These are phyloP conservation scores for Schizophyllum commune DNA, from an alignment of 1,284 basidiomycete species.

Conservation along the genomic window DNA sequence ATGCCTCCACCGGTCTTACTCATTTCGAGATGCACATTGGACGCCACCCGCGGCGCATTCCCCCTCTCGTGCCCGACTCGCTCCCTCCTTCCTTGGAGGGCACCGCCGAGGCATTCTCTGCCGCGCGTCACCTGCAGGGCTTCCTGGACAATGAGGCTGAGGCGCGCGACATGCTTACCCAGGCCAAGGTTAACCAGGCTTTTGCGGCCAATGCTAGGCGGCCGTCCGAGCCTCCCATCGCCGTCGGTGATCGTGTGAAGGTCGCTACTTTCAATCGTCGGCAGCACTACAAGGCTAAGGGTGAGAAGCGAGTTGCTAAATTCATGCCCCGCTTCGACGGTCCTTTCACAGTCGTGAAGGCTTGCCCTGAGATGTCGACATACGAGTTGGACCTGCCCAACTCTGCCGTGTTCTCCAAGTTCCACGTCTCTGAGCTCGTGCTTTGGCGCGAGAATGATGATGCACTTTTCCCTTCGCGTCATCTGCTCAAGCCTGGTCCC, in stretches of 20 bases:
- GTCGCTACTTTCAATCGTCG: constrained; percentile 20
- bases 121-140: constrained; percentile 14
- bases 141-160: constrained; percentile 12
- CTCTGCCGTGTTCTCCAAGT: neutral
- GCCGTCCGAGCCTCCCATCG: constrained; percentile 5
- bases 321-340: constrained; percentile 28
- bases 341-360: constrained; percentile 18
- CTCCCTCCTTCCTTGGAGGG: too few species aligned
- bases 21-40: constrained; percentile 24
- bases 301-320: constrained; percentile 22
- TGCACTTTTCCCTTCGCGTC: constrained; percentile 11
- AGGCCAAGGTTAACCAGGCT: constrained; percentile 21
- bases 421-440: constrained; percentile 1
- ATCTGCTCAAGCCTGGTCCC: neutral
- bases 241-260: constrained; percentile 21
- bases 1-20: constrained; percentile 22
- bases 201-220: constrained; percentile 19
- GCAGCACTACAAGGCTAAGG: constrained; percentile 17
- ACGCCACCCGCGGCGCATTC: constrained; percentile 18
- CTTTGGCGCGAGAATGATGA: neutral
- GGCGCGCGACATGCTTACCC: constrained; percentile 20
- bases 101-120: neutral
- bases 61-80: constrained; percentile 11
- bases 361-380: constrained; percentile 8
- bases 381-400: constrained; percentile 1